phyloP scores from a whole-genome alignment of 129 eudicot genomes.

The Glebionis coronaria region DNA sequence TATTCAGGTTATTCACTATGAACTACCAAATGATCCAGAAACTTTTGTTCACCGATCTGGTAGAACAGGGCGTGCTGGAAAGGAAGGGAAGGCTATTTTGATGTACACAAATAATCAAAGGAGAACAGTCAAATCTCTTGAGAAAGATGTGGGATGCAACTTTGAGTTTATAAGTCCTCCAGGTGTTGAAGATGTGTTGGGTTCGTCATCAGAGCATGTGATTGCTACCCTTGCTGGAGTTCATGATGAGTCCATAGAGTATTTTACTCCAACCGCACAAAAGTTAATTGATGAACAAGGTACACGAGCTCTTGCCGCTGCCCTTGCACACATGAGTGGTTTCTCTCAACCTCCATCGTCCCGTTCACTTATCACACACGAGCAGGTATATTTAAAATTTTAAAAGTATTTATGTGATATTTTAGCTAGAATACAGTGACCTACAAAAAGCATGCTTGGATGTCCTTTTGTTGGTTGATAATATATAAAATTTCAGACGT shows the following conservation, averaged over 20 bases:
- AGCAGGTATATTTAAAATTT: conserved; percentile 50
- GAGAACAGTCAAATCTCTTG: conserved; percentile 70
- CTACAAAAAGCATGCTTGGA: neutral
- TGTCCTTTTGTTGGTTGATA: neutral
- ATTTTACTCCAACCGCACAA: conserved; percentile 85
- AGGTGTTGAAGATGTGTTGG: conserved; percentile 64
- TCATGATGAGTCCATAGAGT: conserved; percentile 72
- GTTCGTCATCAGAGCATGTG: conserved; percentile 80
- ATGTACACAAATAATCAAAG: conserved; percentile 81
- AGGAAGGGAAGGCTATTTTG: conserved; percentile 74
- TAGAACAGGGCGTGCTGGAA: conserved; percentile 98
- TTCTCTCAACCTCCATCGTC: conserved; percentile 92
- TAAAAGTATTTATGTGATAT: neutral
- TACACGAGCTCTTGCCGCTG: conserved; percentile 89
- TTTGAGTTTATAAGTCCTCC: conserved; percentile 75
- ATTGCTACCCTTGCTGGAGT: conserved; percentile 81
- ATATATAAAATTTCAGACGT: neutral
- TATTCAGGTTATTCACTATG: conserved; percentile 82
- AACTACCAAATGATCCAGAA: conserved; percentile 87
- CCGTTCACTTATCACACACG: conserved; percentile 85
- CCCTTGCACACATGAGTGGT: conserved; percentile 89
- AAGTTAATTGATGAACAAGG: conserved; percentile 72
- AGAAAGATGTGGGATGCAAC: conserved; percentile 80
- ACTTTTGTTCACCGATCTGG: conserved; percentile 98
- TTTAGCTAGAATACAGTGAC: no score